These are phyloP conservation scores for Flammula alnicola DNA, from an alignment of 1,284 basidiomycete species.

Conservation along the genomic window DNA sequence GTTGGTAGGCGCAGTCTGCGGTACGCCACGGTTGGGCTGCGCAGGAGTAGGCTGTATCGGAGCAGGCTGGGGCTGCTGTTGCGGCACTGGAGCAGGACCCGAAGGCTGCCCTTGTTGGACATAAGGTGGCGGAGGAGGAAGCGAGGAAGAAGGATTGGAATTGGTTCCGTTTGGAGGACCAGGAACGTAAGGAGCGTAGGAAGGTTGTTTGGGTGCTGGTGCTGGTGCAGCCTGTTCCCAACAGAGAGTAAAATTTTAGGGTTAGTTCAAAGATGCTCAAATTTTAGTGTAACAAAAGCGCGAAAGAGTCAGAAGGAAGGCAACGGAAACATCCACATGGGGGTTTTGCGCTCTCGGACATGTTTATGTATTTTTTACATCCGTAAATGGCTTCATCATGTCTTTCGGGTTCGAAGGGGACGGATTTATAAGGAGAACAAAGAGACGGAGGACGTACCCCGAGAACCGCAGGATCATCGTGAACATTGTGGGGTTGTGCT, in stretches of 20 bases:
- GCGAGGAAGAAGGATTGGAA: conserved; percentile 10
- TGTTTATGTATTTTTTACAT: conserved; percentile 47
- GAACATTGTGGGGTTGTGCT: conserved; percentile 60
- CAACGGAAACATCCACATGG: conserved; percentile 61
- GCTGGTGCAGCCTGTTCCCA: conserved; percentile 36
- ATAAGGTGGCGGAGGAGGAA: conserved; percentile 9
- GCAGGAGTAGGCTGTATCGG: conserved; percentile 10
- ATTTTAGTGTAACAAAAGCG: conserved; percentile 2
- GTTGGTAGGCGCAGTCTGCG: conserved; percentile 12
- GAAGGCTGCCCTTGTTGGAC: conserved; percentile 2
- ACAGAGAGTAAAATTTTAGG: no score
- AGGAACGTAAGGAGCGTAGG: conserved; percentile 27
- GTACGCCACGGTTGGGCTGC: conserved; percentile 17
- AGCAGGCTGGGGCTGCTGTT: conserved; percentile 7
- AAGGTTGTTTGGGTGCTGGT: conserved; percentile 24
- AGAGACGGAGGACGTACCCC: conserved; percentile 53
- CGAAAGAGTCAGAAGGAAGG: conserved; percentile 55
- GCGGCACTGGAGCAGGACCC: conserved; percentile 11
- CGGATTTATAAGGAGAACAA: conserved; percentile 14
- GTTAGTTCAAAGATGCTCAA: no score
- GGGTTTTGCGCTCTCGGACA: conserved; percentile 56
- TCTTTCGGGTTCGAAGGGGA: no score
- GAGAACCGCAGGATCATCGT: conserved; percentile 79
- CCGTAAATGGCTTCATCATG: conserved; percentile 54
- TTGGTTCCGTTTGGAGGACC: conserved; percentile 14